Evolutionary conservation across 2,329 filamentous ascomycete species (phyloP), one percentile per base, ranked within the genome.

Genomic region (Chrysosporium queenslandicum): DNA sequence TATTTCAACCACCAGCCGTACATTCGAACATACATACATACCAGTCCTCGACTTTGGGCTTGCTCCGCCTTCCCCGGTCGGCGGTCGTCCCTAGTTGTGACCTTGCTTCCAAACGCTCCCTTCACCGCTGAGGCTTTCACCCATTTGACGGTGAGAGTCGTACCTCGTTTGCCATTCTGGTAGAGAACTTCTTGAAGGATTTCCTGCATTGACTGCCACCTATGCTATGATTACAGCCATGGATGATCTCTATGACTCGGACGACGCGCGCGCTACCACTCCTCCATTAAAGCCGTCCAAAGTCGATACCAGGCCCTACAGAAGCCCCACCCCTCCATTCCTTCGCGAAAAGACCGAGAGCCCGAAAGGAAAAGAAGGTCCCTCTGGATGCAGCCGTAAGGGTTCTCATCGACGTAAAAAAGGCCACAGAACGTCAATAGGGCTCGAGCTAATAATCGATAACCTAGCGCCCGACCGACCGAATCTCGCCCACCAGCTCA

Each of bases 361-460:
- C 42, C 58, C 58, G 25, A 56, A 55, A 53, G 61, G 56, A 52
- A 61, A 64, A 61, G 61, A 62, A 63, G 64, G 64, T 58, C 58
- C 58, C 41, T 53, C 58, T 51, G 61, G 61, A 51, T 58, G 61
- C 63, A 63, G 66, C 59, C 64, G 66, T 67, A 68, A 70, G 64
- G 61, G 58, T 60, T 58, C 59, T 55, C 54, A 34, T 34, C 53
- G 54, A 21, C 62, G 53, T 18, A 21, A 53, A 39, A 54, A 58
- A 56, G 58, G 58, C 54, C 55, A 61, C 54, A 62, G 60, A 58
- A 57, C 61, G 49, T 64, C 64, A 56, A 78, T 78, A 63, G 80
- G 78, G 60, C 81, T 86, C 76, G 79, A 75, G 59, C 81, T 87
- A 58, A 74, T 91, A 66, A 76, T 91, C 57, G 69, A 72, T 53